Conservation (phyloP, 179 eudicot species). For the Actinidia arguta region DNA sequence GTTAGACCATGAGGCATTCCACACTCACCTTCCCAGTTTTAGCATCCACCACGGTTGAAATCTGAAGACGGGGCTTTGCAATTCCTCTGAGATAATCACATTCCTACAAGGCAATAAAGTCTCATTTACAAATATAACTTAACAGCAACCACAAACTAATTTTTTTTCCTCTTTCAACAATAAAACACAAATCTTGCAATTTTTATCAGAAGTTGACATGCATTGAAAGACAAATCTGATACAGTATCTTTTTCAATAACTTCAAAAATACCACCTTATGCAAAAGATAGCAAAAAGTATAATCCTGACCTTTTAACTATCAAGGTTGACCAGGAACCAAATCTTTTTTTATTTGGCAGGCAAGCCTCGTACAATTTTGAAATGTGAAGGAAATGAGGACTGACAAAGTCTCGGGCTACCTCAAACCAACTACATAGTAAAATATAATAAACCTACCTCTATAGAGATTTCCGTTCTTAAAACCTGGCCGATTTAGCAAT, state of each 20-base stretch:
- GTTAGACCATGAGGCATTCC: not conserved
- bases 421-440: not conserved
- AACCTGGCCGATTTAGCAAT: not conserved
- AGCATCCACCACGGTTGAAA: slow-evolving; percentile 92
- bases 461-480: not conserved
- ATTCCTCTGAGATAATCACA: slow-evolving; percentile 91
- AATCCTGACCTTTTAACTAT: not conserved
- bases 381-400: not conserved
- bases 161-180: not conserved
- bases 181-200: not conserved
- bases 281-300: not conserved
- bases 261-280: not conserved
- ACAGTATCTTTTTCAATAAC: not conserved
- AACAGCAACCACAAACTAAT: not conserved
- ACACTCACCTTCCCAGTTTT: slow-evolving; percentile 89
- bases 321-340: slow-evolving; percentile 2
- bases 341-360: slow-evolving; percentile 2
- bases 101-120: slow-evolving; percentile 56
- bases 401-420: not conserved
- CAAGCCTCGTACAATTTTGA: not conserved
- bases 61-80: slow-evolving; percentile 87
- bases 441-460: not conserved
- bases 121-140: not conserved
- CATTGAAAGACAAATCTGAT: not conserved
- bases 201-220: not conserved